These are phyloP conservation scores for Aspergillus sp. DNA, from an alignment of 2,329 filamentous ascomycete genomes.

Conservation along the genomic window DNA sequence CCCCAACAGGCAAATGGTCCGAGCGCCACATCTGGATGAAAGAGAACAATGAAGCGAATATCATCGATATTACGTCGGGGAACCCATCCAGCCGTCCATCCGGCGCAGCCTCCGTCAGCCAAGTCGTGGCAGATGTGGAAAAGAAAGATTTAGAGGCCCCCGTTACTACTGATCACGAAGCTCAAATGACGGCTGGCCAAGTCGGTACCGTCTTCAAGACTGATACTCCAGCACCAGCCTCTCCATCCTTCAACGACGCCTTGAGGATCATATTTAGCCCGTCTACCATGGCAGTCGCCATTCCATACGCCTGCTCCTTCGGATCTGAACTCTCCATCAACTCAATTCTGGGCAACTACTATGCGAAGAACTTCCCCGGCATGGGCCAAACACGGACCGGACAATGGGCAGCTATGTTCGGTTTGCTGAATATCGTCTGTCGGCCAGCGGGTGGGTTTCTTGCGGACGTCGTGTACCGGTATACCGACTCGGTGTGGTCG, in stretches of 20 bases:
- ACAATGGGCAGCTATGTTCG: conserved; percentile 49
- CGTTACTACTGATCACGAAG: conserved; percentile 25
- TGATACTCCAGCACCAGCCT: conserved; percentile 58
- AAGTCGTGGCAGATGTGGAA: conserved; percentile 20
- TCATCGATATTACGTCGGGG: conserved; percentile 22
- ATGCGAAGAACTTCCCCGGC: conserved; percentile 47
- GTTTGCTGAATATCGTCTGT: conserved; percentile 43
- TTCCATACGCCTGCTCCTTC: conserved; percentile 54
- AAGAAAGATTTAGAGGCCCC: conserved; percentile 25
- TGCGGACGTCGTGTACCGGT: conserved; percentile 48
- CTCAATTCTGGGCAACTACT: conserved; percentile 53
- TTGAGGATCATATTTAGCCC: conserved; percentile 55
- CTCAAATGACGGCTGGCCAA: conserved; percentile 37
- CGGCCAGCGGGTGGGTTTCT: conserved; percentile 44
- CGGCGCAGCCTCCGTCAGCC: conserved; percentile 17
- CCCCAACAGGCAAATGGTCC: conserved; percentile 72
- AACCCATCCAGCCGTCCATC: conserved; percentile 13
- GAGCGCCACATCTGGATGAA: conserved; percentile 56
- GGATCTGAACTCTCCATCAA: conserved; percentile 55
- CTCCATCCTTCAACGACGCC: conserved; percentile 54
- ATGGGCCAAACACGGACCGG: conserved; percentile 49
- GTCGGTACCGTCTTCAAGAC: conserved; percentile 42
- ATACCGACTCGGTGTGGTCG: conserved; percentile 47
- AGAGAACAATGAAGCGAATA: conserved; percentile 26
- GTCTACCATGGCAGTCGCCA: conserved; percentile 45